Evolutionary conservation across 2,329 filamentous ascomycete genomes (phyloP).

Genomic region (Colletotrichum acutatum): DNA sequence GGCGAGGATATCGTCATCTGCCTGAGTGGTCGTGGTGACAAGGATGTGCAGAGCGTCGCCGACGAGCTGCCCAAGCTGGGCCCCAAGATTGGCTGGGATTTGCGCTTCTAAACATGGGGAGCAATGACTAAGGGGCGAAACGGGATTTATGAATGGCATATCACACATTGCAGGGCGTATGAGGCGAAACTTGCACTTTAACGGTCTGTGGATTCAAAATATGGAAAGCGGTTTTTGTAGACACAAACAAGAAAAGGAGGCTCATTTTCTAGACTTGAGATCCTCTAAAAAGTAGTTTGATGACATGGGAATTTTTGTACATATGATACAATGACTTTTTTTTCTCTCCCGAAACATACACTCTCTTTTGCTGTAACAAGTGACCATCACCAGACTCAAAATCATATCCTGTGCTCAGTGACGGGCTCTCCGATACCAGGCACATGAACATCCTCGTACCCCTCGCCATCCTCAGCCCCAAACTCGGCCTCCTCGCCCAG

Average conservation of each 20-base stretch:
- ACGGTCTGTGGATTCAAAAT: background rate
- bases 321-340: conserved; percentile 34
- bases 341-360: background rate
- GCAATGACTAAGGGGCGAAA: background rate
- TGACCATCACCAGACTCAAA: background rate
- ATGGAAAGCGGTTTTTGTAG: conserved; percentile 24
- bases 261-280: background rate
- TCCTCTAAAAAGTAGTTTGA: background rate
- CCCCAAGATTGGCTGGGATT: conserved; percentile 83
- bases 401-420: background rate
- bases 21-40: conserved; percentile 92
- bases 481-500: conserved; percentile 54
- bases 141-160: conserved; percentile 6
- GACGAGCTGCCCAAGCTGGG: conserved; percentile 91
- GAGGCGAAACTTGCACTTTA: conserved; percentile 16
- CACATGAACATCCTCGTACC: conserved; percentile 50
- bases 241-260: background rate
- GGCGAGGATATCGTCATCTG: conserved; percentile 94
- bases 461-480: conserved; percentile 45
- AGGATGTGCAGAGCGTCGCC: conserved; percentile 98
- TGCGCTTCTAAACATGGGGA: conserved; percentile 62
- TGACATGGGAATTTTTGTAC: conserved; percentile 26
- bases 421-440: conserved; percentile 46
- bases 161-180: conserved; percentile 10
- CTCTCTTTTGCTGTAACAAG: background rate